Percentiles rank a stretch among this genome's conserved stretches.
phyloP scores from a whole-genome alignment of 305 asterid genomes.

The Fraxinus sp. region DNA sequence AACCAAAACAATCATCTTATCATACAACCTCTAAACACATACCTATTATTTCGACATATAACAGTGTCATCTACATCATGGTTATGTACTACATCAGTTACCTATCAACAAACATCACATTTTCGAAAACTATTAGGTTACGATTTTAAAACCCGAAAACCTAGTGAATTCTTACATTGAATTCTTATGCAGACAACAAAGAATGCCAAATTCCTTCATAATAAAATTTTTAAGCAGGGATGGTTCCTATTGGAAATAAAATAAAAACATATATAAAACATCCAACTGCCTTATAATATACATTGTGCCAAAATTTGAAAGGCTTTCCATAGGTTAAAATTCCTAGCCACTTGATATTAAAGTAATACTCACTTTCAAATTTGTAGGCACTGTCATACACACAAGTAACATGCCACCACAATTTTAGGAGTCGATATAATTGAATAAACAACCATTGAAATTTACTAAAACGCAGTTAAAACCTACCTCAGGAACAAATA shows the following conservation, averaged over 20 bases:
- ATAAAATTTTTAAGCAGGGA: neutral
- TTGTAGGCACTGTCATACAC: neutral
- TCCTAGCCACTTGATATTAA: neutral
- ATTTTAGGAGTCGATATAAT: neutral
- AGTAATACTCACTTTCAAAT: neutral
- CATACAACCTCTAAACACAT: neutral
- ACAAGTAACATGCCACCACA: neutral
- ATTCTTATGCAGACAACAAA: neutral
- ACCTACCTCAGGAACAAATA: constrained; percentile 82
- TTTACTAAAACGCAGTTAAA: neutral
- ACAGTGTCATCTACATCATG: neutral
- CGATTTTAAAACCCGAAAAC: neutral
- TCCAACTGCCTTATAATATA: neutral
- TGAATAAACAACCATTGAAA: constrained; percentile 3
- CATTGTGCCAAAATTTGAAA: neutral
- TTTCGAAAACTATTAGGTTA: neutral
- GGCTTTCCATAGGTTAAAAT: neutral
- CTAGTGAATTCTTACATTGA: neutral
- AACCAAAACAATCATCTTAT: neutral
- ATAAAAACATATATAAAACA: neutral
- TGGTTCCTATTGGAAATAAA: neutral
- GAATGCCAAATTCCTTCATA: neutral
- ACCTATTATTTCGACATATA: neutral
- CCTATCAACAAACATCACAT: neutral
- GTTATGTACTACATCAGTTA: neutral